phyloP scores from a whole-genome alignment of 2,329 filamentous ascomycete species.

The Dryadomyces quercus-mongolicae region DNA sequence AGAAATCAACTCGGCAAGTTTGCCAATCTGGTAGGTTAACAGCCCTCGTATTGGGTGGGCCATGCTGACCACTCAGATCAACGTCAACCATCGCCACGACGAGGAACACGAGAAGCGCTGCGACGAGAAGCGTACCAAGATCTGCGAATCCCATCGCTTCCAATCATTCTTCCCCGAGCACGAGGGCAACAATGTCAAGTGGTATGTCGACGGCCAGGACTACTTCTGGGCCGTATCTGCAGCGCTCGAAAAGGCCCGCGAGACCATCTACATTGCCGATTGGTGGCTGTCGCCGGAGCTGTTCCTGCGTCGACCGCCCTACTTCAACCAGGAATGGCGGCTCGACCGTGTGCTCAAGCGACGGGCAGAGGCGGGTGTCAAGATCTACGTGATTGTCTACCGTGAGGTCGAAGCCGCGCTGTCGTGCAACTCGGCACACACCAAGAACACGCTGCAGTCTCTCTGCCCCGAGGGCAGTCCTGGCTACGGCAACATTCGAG shows the following conservation, averaged over 20 bases:
- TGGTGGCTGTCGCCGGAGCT: conserved; percentile 94
- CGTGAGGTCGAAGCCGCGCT: conserved; percentile 72
- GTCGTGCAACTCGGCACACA: conserved; percentile 87
- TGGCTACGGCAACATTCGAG: conserved; percentile 76
- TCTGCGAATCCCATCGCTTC: conserved; percentile 68
- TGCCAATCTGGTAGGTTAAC: conserved; percentile 38
- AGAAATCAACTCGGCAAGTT: conserved; percentile 51
- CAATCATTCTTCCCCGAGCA: conserved; percentile 82
- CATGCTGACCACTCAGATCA: conserved; percentile 42
- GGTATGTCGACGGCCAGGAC: conserved; percentile 92
- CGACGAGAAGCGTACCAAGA: conserved; percentile 64
- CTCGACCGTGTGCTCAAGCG: conserved; percentile 80
- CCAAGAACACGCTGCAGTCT: conserved; percentile 70
- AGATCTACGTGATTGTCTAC: conserved; percentile 89
- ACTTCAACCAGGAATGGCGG: conserved; percentile 72
- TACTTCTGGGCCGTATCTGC: conserved; percentile 92
- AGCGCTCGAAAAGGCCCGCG: conserved; percentile 78
- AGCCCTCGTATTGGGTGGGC: background rate
- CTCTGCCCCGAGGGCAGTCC: conserved; percentile 72
- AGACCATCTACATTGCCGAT: conserved; percentile 90
- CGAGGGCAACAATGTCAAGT: conserved; percentile 80
- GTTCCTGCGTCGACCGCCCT: conserved; percentile 75
- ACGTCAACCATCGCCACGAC: conserved; percentile 82
- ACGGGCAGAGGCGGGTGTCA: conserved; percentile 81
- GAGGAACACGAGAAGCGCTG: conserved; percentile 80